Base-by-base conservation (phyloP, 2,329 filamentous ascomycete species). In the Cercospora sp. region DNA sequence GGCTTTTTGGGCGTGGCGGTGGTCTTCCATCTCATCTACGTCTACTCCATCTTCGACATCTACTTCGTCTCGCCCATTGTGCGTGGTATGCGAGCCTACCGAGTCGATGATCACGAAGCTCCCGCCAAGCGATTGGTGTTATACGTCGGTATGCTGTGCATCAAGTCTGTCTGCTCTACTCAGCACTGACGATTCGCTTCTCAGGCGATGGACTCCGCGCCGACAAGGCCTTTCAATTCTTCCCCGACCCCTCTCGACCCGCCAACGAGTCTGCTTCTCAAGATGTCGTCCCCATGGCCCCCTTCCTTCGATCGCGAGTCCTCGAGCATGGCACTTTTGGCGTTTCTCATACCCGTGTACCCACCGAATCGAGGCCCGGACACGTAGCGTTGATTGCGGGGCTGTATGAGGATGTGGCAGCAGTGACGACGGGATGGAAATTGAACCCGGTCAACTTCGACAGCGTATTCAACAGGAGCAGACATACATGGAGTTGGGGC, bases 31-130 rank as follows among this genome's bases (percentile, higher is more conserved):
- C 80, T 98, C 64, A 88, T 97, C 72, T 99, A 99, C 80, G 90
- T 97, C 66, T 91, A 90, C 78, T 97, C 93, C 68, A 98, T 98
- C 76, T 99, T 99, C 82, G 94, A 97, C 80, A 95, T 98, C 72
- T 98, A 99, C 82, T 99, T 99, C 78, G 93, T 97, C 78, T 97
- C 93, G 79, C 95, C 95, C 23, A 95, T 99, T 74, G 95, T 98
- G 64, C 91, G 90, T 83, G 95, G 95, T 77, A 99, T 99, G 95
- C 88, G 87, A 76, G 87, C 93, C 68, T 94, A 93, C 80, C 82
- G 84, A 57, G 84, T 96, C 42, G 87, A 93, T 68, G 30, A 60
- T 82, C 86, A 61, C 20, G 71, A 90, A 79, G 87, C 94, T 23
- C 95, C 95, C 1, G 94, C 96, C 5, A 92, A 95, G 80, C 89